Evolutionary conservation across 805 yeast genomes (phyloP).

Genomic region (Ogataea methylovora): DNA sequence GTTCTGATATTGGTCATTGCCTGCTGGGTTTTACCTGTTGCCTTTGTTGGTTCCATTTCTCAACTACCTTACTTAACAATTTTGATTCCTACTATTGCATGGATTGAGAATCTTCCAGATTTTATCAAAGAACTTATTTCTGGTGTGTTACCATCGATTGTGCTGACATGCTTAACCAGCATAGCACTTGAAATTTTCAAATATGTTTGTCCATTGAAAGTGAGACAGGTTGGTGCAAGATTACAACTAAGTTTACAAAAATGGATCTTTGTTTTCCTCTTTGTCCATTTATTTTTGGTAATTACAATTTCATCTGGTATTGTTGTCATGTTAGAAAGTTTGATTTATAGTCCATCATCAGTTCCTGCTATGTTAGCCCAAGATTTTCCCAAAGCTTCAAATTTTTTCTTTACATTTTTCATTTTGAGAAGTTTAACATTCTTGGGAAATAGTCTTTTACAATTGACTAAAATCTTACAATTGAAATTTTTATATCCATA

Average conservation of each 20-base stretch:
- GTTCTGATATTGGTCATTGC: constrained; percentile 42
- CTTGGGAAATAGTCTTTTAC: constrained; percentile 64
- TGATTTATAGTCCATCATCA: constrained; percentile 63
- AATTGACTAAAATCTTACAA: constrained; percentile 38
- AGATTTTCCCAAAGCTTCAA: constrained; percentile 80
- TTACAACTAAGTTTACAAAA: constrained; percentile 65
- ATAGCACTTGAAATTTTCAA: constrained; percentile 53
- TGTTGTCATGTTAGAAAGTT: constrained; percentile 50
- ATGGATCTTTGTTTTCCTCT: constrained; percentile 73
- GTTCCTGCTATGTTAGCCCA: constrained; percentile 66
- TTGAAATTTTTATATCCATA: constrained; percentile 23
- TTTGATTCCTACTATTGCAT: constrained; percentile 50
- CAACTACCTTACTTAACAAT: constrained; percentile 62
- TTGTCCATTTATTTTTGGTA: constrained; percentile 77
- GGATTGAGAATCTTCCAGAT: constrained; percentile 50
- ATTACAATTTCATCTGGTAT: constrained; percentile 80
- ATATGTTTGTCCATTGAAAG: constrained; percentile 44
- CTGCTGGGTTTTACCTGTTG: constrained; percentile 76
- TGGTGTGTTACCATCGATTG: constrained; percentile 59
- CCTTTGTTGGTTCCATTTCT: constrained; percentile 67
- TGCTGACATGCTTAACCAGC: constrained; percentile 57
- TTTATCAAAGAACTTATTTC: constrained; percentile 46
- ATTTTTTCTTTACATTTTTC: constrained; percentile 74
- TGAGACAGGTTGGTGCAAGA: constrained; percentile 53
- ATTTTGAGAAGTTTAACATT: constrained; percentile 69